A percentile compares a stretch with the other conserved stretches of the same genome.
Evolutionary conservation across 371 early-diverging fungal species (phyloP).

Genomic region (Actinomortierella ambigua): DNA sequence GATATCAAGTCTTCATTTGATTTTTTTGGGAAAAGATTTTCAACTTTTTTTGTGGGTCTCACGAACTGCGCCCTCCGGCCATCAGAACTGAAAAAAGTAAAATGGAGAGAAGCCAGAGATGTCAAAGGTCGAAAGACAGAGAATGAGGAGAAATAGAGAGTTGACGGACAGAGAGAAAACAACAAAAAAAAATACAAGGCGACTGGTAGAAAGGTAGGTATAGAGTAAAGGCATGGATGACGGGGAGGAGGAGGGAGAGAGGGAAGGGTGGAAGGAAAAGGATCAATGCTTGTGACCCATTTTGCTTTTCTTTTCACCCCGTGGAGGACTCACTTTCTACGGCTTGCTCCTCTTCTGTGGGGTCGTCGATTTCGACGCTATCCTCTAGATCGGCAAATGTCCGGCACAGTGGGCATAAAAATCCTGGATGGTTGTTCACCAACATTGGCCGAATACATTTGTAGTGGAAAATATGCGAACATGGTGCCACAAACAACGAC

Average conservation of each 20-base stretch:
- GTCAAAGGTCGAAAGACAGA: no score
- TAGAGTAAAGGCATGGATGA: not conserved
- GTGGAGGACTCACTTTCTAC: constrained; percentile 13
- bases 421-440: constrained; percentile 71
- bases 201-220: not conserved
- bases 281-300: constrained; percentile 1
- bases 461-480: constrained; percentile 95
- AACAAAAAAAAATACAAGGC: no score
- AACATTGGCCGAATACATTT: constrained; percentile 89
- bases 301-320: not conserved
- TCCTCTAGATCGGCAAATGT: constrained; percentile 93
- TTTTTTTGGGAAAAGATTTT: no score
- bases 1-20: no score
- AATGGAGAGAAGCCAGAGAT: no score
- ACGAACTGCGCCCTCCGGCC: no score
- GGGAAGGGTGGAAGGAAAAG: constrained; percentile 5
- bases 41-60: no score
- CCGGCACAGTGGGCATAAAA: constrained; percentile 93
- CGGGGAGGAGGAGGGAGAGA: constrained; percentile 1
- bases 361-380: constrained; percentile 75
- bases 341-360: constrained; percentile 23
- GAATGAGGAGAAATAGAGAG: no score
- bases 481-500: constrained; percentile 93
- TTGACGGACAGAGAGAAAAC: no score
- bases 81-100: no score